A percentile compares a stretch with the other conserved stretches of the same genome.
Conservation (phyloP, 1,284 basidiomycete genomes). For the Microbotryomycetes sp. region DNA sequence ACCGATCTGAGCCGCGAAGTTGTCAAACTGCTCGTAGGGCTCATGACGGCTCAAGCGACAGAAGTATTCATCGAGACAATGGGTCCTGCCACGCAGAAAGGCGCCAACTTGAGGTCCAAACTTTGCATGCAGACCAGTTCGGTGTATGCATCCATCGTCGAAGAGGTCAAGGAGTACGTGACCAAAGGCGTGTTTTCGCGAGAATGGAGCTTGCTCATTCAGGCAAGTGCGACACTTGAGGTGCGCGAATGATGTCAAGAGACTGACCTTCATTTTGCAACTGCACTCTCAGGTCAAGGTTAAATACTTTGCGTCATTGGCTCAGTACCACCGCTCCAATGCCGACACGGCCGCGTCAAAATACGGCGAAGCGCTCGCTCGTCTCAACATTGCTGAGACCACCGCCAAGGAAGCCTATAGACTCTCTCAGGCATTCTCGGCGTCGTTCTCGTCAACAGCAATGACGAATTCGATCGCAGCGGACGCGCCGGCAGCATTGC, state of each 20-base stretch:
- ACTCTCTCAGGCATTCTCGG: constrained; percentile 61
- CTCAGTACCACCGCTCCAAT: constrained; percentile 77
- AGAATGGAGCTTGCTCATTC: constrained; percentile 82
- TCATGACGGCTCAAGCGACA: constrained; percentile 87
- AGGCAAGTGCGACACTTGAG: constrained; percentile 46
- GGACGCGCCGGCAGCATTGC: constrained; percentile 69
- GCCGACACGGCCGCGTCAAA: constrained; percentile 69
- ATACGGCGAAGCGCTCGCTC: constrained; percentile 78
- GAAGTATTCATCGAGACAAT: constrained; percentile 97
- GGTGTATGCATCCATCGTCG: constrained; percentile 69
- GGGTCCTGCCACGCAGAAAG: constrained; percentile 68
- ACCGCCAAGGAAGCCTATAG: constrained; percentile 77
- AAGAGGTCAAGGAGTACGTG: constrained; percentile 92
- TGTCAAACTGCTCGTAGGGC: constrained; percentile 77
- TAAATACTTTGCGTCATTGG: constrained; percentile 77
- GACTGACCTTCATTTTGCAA: constrained; percentile 1
- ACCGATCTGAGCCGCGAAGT: constrained; percentile 92
- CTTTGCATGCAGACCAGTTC: constrained; percentile 74
- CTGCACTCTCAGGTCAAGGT: constrained; percentile 88
- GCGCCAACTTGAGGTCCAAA: constrained; percentile 68
- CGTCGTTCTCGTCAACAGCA: constrained; percentile 56
- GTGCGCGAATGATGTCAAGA: background rate
- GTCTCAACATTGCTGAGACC: constrained; percentile 69
- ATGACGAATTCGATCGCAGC: constrained; percentile 61
- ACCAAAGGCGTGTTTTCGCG: constrained; percentile 90